Base-by-base conservation (phyloP, 768 basidiomycete genomes). In the Naganishia onofrii region DNA sequence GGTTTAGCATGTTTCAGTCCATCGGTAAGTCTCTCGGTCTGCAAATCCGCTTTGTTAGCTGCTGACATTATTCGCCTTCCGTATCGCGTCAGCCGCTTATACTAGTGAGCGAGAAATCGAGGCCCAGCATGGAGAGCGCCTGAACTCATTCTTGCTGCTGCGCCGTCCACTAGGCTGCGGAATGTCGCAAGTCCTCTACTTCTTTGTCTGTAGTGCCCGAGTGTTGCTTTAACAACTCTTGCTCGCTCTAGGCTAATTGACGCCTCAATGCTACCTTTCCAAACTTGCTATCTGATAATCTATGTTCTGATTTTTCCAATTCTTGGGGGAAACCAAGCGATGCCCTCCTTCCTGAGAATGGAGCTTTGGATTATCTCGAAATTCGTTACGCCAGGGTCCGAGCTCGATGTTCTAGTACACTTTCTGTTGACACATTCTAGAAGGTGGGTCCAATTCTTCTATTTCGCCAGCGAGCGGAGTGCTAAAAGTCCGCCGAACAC, bases 341-440 rank as follows among this genome's bases (percentile, higher is more conserved):
- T 79, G 31, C 78, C 78, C 8, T 77, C 77, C 66, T 74, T 74
- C 36, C 64, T 79, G 9, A 56, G 78, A 31, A 64, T 77, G 9
- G 44, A 71, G 66, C 71, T 79, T n/a, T 77, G 78, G 78, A 53
- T 76, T 0, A 75, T 74, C 1, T 76, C 76, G 0, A 78, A 77
- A 70, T 68, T 78, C 21, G 72, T 68, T 52, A 70, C 72, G 17
- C 42, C 64, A 34, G 75, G 76, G 3, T 63, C 60, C 23, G 66
- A 72, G 42, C 74, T 67, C 15, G 60, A 77, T 68, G 75, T 77
- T 55, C 74, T 76, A 23, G 67, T 79, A 34, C 77, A 79, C 71
- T 79, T 79, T 66, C 38, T 79, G 55, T 67, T 79, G 31, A 77
- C 77, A 57, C 78, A 78, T 71, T 76, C 77, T 8, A 69, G 78